Evolutionary conservation across 78 protist species (phyloP), one percentile per base, ranked within the genome.

Genomic region (Chrysochromulina tobinii): DNA sequence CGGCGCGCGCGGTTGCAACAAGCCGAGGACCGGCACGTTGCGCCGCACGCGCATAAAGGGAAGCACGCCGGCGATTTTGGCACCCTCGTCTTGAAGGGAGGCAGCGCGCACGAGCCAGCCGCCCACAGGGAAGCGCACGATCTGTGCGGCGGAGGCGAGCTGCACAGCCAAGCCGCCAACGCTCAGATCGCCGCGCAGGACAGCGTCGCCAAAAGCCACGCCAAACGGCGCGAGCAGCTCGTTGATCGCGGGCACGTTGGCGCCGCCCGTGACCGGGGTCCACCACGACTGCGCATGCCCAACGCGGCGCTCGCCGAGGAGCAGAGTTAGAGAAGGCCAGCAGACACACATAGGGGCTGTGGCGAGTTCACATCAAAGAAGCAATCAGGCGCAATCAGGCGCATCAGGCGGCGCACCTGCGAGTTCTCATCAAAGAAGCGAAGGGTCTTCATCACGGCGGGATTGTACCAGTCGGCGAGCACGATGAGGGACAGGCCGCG

Each of bases 191-290:
- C 84, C 84, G 23, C 50, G 48, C 64, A 7, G 64, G 53, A 96
- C 95, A 1, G 20, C 67, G 66, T 90, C 92, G 27, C 94, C 94
- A 51, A 97, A 67, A 27, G 91, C 95, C 12, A 97, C 88, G 51
- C 96, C 96, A 58, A 94, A 95, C 12, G 83, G 94, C 27, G 73
- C 85, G 38, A 98, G 91, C n/a, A 98, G 93, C 12, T 89, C 96
- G 92, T 98, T 98, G 61, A 98, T 87, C 3, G 98, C 97, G 0
- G 99, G 99, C 7, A 98, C 81, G 84, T 98, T 98, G 38, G 96
- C 54, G 21, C 98, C 99, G 25, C 98, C 98, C 4, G 97, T 96
- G 48, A 66, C 96, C 4, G 99, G 98, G 1, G 57, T 23, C 98
- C 99, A 97, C 89, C 89, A 61, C n/a, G 79, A 61, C 17, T 87